Base-by-base conservation (phyloP, 2,329 filamentous ascomycete genomes). In the Colletotrichum liriopes region DNA sequence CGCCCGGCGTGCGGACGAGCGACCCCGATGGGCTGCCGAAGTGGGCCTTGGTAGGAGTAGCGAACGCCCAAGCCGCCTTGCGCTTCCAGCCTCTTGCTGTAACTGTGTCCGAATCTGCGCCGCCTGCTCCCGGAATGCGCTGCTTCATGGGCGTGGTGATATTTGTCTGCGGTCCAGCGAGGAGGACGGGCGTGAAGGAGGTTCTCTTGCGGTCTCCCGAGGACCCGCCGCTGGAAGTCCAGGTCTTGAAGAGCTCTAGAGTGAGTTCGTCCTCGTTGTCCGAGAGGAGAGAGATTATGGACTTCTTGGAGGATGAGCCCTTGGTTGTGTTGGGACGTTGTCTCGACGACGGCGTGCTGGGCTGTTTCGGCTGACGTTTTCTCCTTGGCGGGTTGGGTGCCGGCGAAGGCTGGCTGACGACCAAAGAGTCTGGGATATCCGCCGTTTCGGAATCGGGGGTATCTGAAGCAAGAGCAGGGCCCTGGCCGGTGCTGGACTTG, bases 1-100 rank as follows among this genome's bases (percentile, higher is more conserved):
- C 88, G 2, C 87, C 84, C 0, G 88, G 87, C 12, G 87, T 89
- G 74, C 81, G 81, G 5, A 84, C 76, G 41, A 81, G 74, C 35
- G 77, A 77, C 16, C 63, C 75, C 37, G 62, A 72, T 58, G 73
- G 74, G 55, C 77, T 79, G 4, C 75, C 72, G 11, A 67, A 37
- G 29, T 41, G 47, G 16, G 37, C 32, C 43, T 66, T 62, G 11
- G 61, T 62, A 16, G 71, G 71, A 26, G 71, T 71, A 14, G 43
- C 67, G 16, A 71, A 65, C 18, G 67, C 67, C 71, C 67, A 73
- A 9, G 67, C 61, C 41, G 61, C 49, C 49, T 62, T 73, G n/a
- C 71, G 61, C 56, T 71, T 71, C 49, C 60, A 65, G 29, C 51
- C 43, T 35, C 35, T 71, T 0, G 18, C 14, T 6, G 59, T 39